Percentiles rank a stretch among this genome's conserved stretches.
Conservation (phyloP, 768 basidiomycete genomes). For the Pleurotus cornucopiae region DNA sequence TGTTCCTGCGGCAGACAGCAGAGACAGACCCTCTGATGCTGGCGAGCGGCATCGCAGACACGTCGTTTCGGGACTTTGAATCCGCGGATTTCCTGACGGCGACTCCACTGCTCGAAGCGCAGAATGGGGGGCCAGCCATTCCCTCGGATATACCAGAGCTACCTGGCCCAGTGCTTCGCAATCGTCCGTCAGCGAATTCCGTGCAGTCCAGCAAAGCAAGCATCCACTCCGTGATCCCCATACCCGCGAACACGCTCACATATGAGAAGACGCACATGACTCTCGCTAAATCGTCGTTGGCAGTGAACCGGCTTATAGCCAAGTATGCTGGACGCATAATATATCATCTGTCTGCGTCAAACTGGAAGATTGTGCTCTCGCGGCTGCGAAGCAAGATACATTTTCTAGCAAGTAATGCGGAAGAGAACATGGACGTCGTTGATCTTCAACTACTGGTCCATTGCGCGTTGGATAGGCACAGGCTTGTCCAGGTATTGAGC, state of each 20-base stretch:
- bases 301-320: conserved; percentile 59
- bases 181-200: conserved; percentile 38
- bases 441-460: conserved; percentile 80
- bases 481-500: conserved; percentile 69
- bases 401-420: conserved; percentile 44
- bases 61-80: conserved; percentile 71
- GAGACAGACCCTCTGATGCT: conserved; percentile 52
- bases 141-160: conserved; percentile 9
- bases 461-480: conserved; percentile 63
- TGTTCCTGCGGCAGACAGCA: conserved; percentile 74
- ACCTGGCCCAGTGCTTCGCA: conserved; percentile 24
- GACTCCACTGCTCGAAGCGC: conserved; percentile 11
- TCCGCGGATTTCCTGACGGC: conserved; percentile 28
- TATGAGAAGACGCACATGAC: conserved; percentile 66
- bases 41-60: conserved; percentile 56
- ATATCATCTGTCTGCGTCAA: conserved; percentile 82
- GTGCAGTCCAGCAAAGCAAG: conserved; percentile 31
- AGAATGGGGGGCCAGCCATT: conserved; percentile 12
- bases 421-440: conserved; percentile 52
- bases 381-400: conserved; percentile 70
- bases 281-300: conserved; percentile 46
- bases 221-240: conserved; percentile 35
- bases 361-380: conserved; percentile 76
- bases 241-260: conserved; percentile 30
- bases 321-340: conserved; percentile 77